Base-by-base conservation (phyloP, 352 stramenopile species). In the Phytophthora tubulina region DNA sequence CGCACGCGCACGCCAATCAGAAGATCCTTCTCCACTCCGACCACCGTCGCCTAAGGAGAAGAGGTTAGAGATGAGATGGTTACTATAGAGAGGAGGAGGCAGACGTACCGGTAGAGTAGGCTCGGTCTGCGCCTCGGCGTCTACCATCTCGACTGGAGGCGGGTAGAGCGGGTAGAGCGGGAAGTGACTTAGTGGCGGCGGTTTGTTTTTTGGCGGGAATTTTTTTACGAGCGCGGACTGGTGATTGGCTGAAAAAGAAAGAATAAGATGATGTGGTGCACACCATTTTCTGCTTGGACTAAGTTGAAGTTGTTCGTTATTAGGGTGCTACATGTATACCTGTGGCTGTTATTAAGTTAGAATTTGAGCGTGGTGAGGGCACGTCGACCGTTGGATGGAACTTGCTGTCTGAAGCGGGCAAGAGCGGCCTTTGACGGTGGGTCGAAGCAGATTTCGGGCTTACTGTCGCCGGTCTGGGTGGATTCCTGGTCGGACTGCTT, bases 391-490 rank as follows among this genome's bases (percentile, higher is more conserved):
- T 90, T 92, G 30, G 80, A 75, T 8, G 84, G 84, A 6, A 90
- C 69, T 61, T 88, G 80, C 62, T 83, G 73, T 57, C 84, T 82
- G 72, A 91, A 91, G 21, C 73, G 78, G 4, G 66, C 72, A 0
- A 87, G 50, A 14, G 51, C 67, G 33, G 64, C 54, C 31, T 84
- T 82, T 5, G 53, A 55, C 13, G 79, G 50, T 3, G 55, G 51
- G 15, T 41, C 33, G 4, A 48, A 27, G 27, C 52, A 62, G 8
- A 58, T 58, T 46, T 70, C 48, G 17, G 63, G 51, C 21, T 52
- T 66, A 21, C 15, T 61, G 50, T 79, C 68, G 39, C 49, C 55
- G 39, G 42, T 51, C 11, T 49, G 59, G 0, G 50, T n/a, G 13
- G 64, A 53, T 48, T 83, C 78, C 4, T 68, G 78, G 3, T 35